These are phyloP conservation scores for Cryptococcus hybrid DNA, from an alignment of 1,284 basidiomycete genomes.

Conservation along the genomic window DNA sequence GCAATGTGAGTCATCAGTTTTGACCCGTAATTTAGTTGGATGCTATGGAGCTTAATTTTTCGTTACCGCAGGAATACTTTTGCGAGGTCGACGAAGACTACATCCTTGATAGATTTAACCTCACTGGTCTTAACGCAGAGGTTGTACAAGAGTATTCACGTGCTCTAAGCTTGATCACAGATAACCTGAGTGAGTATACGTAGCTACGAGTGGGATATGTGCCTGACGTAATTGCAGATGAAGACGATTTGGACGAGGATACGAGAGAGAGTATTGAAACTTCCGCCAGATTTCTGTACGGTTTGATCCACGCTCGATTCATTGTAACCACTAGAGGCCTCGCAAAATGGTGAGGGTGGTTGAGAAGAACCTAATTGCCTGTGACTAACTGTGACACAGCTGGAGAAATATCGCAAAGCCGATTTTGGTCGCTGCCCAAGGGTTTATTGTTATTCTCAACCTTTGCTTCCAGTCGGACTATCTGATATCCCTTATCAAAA, in stretches of 20 bases:
- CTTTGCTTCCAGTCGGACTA: constrained; percentile 90
- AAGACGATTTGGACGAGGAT: constrained; percentile 54
- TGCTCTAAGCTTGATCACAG: constrained; percentile 93
- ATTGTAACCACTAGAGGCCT: constrained; percentile 91
- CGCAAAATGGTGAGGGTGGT: constrained; percentile 78
- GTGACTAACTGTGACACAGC: constrained; percentile 53
- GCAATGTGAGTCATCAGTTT: constrained; percentile 36
- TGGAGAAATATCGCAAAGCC: constrained; percentile 94
- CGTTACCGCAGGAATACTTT: constrained; percentile 74
- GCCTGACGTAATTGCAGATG: constrained; percentile 33
- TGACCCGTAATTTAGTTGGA: background rate
- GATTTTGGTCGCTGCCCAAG: constrained; percentile 96
- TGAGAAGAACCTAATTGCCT: background rate
- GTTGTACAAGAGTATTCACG: constrained; percentile 86
- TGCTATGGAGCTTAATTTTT: constrained; percentile 7
- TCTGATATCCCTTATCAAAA: constrained; percentile 94
- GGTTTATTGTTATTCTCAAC: constrained; percentile 86
- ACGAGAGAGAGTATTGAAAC: constrained; percentile 65
- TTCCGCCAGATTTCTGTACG: constrained; percentile 86
- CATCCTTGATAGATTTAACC: constrained; percentile 96
- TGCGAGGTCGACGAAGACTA: constrained; percentile 99
- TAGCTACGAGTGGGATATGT: background rate
- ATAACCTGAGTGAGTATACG: constrained; percentile 64
- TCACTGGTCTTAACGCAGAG: constrained; percentile 95
- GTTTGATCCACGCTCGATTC: constrained; percentile 95